phyloP scores from a whole-genome alignment of 139 green algal species.

The Nannochloris sp. region DNA sequence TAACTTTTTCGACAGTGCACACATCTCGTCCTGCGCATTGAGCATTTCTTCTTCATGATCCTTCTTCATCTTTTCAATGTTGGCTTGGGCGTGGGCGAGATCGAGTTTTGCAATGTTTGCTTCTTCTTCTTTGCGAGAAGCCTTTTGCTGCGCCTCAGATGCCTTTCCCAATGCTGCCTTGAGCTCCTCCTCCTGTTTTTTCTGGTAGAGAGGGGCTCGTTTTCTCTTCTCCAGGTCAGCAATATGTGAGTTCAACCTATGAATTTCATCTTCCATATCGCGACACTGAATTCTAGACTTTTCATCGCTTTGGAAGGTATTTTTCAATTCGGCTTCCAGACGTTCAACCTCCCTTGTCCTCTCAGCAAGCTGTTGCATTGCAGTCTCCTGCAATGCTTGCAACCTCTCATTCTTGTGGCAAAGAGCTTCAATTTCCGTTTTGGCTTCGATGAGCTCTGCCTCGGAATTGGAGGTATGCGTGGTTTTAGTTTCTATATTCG shows the following conservation, averaged over 20 bases:
- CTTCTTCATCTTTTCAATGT: no score
- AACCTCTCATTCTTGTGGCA: background rate
- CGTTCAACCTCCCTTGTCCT: conserved; percentile 26
- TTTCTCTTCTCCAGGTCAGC: conserved; percentile 75
- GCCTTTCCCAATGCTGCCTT: conserved; percentile 62
- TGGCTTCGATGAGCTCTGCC: background rate
- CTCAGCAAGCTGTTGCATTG: background rate
- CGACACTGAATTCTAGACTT: conserved; percentile 13
- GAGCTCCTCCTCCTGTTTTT: conserved; percentile 82
- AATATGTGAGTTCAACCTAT: conserved; percentile 60
- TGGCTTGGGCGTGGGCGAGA: background rate
- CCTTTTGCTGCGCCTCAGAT: conserved; percentile 49
- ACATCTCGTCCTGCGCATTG: background rate
- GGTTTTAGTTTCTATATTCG: background rate
- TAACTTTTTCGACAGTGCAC: background rate
- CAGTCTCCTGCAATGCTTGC: background rate
- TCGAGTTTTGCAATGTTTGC: conserved; percentile 24
- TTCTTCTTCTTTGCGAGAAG: conserved; percentile 44
- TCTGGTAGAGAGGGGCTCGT: conserved; percentile 76
- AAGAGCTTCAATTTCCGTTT: background rate
- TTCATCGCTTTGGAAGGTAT: background rate
- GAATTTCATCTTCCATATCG: conserved; percentile 53
- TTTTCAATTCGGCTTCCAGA: background rate
- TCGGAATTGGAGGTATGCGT: background rate
- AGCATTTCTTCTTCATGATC: background rate